Evolutionary conservation across 441 rosid genomes (phyloP), one percentile per base, ranked within the genome.

Genomic region (Adansonia madagascariensis): DNA sequence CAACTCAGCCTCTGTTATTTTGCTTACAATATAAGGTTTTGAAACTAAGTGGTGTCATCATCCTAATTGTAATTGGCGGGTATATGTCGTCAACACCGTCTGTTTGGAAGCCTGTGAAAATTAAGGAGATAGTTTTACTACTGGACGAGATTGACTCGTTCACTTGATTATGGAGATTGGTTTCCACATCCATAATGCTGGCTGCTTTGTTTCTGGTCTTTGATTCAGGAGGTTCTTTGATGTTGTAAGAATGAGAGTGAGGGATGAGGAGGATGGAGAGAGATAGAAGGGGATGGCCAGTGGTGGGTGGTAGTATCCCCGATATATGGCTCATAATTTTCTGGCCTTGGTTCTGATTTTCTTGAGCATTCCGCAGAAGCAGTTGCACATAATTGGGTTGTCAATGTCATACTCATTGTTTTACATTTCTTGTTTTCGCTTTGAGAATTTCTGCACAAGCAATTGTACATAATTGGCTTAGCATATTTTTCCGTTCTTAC

Each of bases 21-120:
- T 77, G 77, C 47, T 67, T 53, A 8, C 61, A 9, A 65, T 69
- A 39, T 47, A 57, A 14, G 69, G 53, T 52, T 47, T 74, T 6
- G 73, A 55, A 70, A 14, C 59, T 75, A 41, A 71, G 35, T 31
- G 56, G 60, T 12, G 43, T 61, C 44, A 14, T 57, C 27, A n/a
- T 31, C 12, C 7, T 63, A 24, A 35, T 31, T 77, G 49, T 64
- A 56, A 1, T 55, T 57, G 61, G 18, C 17, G 8, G 63, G 46
- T 31, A 46, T 61, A 11, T 50, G 50, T 62, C 2, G 3, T 63
- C 24, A 15, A 24, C 43, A 49, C 27, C 9, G 20, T 69, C 49
- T 24, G 44, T 8, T 50, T 11, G 66, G 41, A 41, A 17, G 66
- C 39, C 39, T 74, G 10, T 71, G 24, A n/a, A 35, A 52, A 53